A percentile compares a stretch with the other conserved stretches of the same genome.
These are phyloP conservation scores for Phtheirospermum japonicum DNA, from an alignment of 257 asterid genomes.

Conservation along the genomic window DNA sequence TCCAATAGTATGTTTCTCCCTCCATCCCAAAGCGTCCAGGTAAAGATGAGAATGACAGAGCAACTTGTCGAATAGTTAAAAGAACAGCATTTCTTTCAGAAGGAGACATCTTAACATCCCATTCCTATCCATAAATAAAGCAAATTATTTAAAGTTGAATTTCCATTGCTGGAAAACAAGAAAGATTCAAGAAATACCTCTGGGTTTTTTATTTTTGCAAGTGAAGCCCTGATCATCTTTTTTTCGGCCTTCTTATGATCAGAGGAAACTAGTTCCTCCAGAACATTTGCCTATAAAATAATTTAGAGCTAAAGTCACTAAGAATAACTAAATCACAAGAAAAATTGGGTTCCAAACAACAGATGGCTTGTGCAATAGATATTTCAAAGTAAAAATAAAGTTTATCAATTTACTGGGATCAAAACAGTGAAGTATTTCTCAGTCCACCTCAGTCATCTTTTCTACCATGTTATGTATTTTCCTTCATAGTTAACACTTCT, in stretches of 20 bases:
- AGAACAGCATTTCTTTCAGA: constrained; percentile 71
- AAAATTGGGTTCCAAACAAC: constrained; percentile 21
- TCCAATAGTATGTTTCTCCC: constrained; percentile 93
- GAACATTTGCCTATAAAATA: constrained; percentile 61
- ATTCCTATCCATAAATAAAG: constrained; percentile 53
- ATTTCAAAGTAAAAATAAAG: not conserved
- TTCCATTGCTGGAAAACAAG: constrained; percentile 19
- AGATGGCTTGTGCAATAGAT: constrained; percentile 22
- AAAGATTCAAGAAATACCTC: constrained; percentile 49
- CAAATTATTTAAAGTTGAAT: constrained; percentile 26
- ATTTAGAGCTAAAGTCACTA: constrained; percentile 30
- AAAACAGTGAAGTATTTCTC: constrained; percentile 6
- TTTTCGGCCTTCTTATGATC: constrained; percentile 49
- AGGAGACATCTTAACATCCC: constrained; percentile 80
- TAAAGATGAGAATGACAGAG: constrained; percentile 53
- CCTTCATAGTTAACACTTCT: not conserved
- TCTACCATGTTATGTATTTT: not conserved
- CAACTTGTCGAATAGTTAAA: constrained; percentile 57
- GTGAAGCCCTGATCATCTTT: constrained; percentile 46
- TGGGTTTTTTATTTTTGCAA: constrained; percentile 65
- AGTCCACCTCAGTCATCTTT: not conserved
- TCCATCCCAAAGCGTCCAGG: constrained; percentile 74
- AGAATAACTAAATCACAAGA: constrained; percentile 26
- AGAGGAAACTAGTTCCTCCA: constrained; percentile 73
- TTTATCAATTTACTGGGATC: constrained; percentile 16